Percentiles rank a stretch among this genome's conserved stretches.
phyloP scores from a whole-genome alignment of 495 filamentous ascomycete genomes.

The Hypoxylon fragiforme region DNA sequence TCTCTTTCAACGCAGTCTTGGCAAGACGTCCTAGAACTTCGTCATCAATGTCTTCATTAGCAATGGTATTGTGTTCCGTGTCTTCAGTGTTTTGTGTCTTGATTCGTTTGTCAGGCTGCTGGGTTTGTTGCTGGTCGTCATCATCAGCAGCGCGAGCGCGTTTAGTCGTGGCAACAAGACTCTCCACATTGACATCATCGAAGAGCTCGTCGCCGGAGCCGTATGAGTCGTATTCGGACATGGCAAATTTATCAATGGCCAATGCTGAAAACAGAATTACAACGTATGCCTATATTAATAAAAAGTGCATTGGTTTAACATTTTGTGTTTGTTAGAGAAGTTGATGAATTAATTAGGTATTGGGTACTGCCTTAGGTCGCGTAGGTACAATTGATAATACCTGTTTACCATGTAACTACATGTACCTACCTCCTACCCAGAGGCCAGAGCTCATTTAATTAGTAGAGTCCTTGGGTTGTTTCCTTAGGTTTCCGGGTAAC shows the following conservation, averaged over 20 bases:
- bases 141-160: slow-evolving; percentile 5
- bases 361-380: no score
- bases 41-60: not conserved
- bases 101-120: not conserved
- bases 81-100: not conserved
- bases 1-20: slow-evolving; percentile 38
- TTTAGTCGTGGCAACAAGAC: slow-evolving; percentile 5
- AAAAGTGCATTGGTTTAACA: no score
- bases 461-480: no score
- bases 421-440: no score
- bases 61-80: not conserved
- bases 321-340: no score
- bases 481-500: no score
- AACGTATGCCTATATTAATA: no score
- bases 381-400: no score
- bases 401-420: no score
- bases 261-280: no score
- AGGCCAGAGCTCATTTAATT: no score
- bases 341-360: no score
- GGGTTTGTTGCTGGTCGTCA: not conserved
- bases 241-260: not conserved
- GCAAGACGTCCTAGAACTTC: slow-evolving; percentile 2
- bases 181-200: slow-evolving; percentile 2
- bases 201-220: slow-evolving; percentile 23
- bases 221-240: slow-evolving; percentile 27